Percentiles rank a stretch among this genome's conserved stretches.
Conservation (phyloP, 768 basidiomycete species). For the Lactarius hatsudake region DNA sequence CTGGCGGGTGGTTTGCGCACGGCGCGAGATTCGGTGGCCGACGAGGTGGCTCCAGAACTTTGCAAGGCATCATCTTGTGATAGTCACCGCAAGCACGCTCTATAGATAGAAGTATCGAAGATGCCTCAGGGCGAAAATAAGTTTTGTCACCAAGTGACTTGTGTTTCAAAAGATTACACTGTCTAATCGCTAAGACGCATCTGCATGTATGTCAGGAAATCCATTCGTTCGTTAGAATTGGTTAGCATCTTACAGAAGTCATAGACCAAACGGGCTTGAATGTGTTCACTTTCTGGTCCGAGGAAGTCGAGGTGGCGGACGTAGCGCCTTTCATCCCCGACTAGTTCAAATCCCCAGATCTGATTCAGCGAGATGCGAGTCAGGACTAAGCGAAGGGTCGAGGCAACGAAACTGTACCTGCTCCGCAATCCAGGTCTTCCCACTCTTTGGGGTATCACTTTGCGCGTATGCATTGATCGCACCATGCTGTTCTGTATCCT, state of each 20-base stretch:
- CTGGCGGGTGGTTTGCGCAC: no score
- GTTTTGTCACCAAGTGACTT: background rate
- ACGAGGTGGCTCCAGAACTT: no score
- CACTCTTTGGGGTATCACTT: slow-evolving; percentile 64
- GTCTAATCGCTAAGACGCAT: slow-evolving; percentile 8
- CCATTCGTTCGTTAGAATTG: background rate
- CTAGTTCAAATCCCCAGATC: slow-evolving; percentile 29
- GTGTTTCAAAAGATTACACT: background rate
- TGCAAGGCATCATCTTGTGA: no score
- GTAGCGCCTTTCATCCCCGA: slow-evolving; percentile 24
- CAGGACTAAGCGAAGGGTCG: background rate
- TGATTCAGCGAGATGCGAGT: slow-evolving; percentile 2
- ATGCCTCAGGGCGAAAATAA: background rate
- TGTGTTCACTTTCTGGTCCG: slow-evolving; percentile 20
- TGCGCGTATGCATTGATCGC: slow-evolving; percentile 41
- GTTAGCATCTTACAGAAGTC: slow-evolving; percentile 27
- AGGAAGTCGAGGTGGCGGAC: slow-evolving; percentile 26
- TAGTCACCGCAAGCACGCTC: no score
- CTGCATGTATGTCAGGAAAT: background rate
- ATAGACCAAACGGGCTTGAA: slow-evolving; percentile 31
- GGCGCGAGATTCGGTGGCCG: no score
- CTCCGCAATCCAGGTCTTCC: slow-evolving; percentile 55
- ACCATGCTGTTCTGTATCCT: slow-evolving; percentile 38
- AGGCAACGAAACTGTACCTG: slow-evolving; percentile 45
- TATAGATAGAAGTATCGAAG: background rate